Conservation (phyloP, 1,284 basidiomycete genomes). For the Cryptococcus maquisensis region DNA sequence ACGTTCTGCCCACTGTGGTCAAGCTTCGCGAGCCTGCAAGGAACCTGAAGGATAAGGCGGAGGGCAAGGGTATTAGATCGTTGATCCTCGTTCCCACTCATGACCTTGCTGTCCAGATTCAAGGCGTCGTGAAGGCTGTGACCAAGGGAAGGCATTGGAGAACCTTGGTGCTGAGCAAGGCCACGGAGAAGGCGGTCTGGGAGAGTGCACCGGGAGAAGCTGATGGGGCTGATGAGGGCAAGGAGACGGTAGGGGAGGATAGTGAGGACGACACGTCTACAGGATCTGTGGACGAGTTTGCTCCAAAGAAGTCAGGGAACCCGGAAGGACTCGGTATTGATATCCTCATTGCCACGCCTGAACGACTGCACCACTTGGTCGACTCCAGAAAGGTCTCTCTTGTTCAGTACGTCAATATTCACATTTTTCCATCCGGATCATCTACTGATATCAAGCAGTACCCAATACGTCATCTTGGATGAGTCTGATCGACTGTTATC, state of each 20-base stretch:
- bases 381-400: constrained; percentile 64
- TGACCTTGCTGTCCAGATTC: constrained; percentile 94
- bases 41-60: constrained; percentile 27
- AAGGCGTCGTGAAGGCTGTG: constrained; percentile 64
- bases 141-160: constrained; percentile 79
- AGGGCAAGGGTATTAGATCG: constrained; percentile 64
- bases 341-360: constrained; percentile 48
- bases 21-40: constrained; percentile 61
- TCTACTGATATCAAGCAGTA: constrained; percentile 51
- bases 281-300: constrained; percentile 21
- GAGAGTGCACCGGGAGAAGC: constrained; percentile 33
- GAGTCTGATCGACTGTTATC: constrained; percentile 91
- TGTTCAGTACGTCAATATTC: constrained; percentile 59
- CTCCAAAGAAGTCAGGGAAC: constrained; percentile 5
- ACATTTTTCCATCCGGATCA: not conserved
- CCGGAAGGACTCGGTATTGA: constrained; percentile 35
- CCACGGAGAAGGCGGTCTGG: constrained; percentile 53
- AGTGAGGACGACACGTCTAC: constrained; percentile 21
- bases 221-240: constrained; percentile 12
- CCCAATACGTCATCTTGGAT: constrained; percentile 78
- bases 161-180: constrained; percentile 76
- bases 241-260: constrained; percentile 9
- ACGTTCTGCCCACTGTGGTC: constrained; percentile 74
- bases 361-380: constrained; percentile 55
- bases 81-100: constrained; percentile 86